Percentiles rank a stretch among this genome's conserved stretches.
phyloP scores from a whole-genome alignment of 345 rosid species.

The Iberis pinnata region DNA sequence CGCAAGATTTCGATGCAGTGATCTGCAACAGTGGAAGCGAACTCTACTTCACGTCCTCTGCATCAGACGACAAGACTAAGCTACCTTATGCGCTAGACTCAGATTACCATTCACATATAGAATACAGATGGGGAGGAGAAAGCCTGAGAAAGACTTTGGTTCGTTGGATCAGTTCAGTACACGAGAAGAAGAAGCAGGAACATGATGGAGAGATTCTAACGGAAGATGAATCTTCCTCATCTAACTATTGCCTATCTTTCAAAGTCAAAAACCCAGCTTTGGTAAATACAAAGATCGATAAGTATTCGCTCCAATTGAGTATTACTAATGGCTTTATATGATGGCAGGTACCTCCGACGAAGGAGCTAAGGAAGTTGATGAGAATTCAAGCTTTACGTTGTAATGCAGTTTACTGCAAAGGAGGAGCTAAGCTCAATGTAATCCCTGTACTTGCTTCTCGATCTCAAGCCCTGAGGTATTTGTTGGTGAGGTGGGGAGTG shows the following conservation, averaged over 20 bases:
- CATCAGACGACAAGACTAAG: conserved; percentile 34
- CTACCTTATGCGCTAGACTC: conserved; percentile 52
- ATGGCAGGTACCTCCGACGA: conserved; percentile 52
- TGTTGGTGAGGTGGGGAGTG: conserved; percentile 61
- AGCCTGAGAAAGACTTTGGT: conserved; percentile 57
- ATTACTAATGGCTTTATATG: neutral
- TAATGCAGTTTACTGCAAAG: conserved; percentile 57
- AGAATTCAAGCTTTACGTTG: conserved; percentile 71
- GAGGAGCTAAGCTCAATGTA: conserved; percentile 49
- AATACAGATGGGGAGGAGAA: conserved; percentile 81
- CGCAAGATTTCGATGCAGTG: conserved; percentile 62
- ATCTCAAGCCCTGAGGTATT: conserved; percentile 73
- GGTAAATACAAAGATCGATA: conserved; percentile 34
- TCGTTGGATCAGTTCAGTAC: conserved; percentile 56
- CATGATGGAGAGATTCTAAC: conserved; percentile 36
- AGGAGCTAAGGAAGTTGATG: conserved; percentile 59
- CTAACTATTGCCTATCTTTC: conserved; percentile 51
- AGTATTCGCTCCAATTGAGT: neutral
- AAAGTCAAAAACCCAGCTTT: conserved; percentile 37
- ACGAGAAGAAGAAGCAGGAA: conserved; percentile 36
- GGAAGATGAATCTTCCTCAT: conserved; percentile 50
- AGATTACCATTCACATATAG: conserved; percentile 71
- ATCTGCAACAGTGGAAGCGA: conserved; percentile 82
- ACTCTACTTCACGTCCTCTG: conserved; percentile 52
- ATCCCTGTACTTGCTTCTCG: conserved; percentile 76